Percentiles rank a stretch among this genome's conserved stretches.
Conservation (phyloP, 148 eudicot genomes). For the Rhododendron simsii region DNA sequence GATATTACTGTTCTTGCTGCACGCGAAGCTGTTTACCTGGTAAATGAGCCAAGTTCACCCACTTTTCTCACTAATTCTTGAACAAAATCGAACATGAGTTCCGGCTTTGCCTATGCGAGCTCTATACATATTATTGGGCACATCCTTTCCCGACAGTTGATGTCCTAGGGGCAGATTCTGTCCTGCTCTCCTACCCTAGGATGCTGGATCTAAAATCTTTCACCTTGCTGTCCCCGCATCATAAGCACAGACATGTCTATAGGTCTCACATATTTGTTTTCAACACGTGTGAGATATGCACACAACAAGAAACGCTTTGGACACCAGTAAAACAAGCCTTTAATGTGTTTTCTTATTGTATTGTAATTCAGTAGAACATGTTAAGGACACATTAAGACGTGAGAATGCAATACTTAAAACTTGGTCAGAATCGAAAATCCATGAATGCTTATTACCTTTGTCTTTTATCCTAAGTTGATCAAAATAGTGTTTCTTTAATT, state of each 20-base stretch:
- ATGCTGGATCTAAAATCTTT: neutral
- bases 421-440: too few species aligned
- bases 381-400: too few species aligned
- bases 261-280: neutral
- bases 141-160: neutral
- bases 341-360: too few species aligned
- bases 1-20: slow-evolving; percentile 52
- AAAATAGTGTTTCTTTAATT: too few species aligned
- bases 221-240: neutral
- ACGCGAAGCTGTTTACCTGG: slow-evolving; percentile 41
- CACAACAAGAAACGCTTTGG: too few species aligned
- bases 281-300: neutral
- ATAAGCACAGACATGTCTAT: neutral
- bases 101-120: neutral
- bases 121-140: neutral
- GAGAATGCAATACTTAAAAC: neutral
- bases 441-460: too few species aligned
- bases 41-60: neutral
- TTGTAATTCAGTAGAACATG: too few species aligned
- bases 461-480: too few species aligned
- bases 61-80: neutral
- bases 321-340: too few species aligned
- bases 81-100: neutral
- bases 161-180: neutral
- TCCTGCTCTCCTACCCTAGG: neutral